A percentile compares a stretch with the other conserved stretches of the same genome.
Evolutionary conservation across 352 stramenopile species (phyloP).

Genomic region (Pythium chondricola): DNA sequence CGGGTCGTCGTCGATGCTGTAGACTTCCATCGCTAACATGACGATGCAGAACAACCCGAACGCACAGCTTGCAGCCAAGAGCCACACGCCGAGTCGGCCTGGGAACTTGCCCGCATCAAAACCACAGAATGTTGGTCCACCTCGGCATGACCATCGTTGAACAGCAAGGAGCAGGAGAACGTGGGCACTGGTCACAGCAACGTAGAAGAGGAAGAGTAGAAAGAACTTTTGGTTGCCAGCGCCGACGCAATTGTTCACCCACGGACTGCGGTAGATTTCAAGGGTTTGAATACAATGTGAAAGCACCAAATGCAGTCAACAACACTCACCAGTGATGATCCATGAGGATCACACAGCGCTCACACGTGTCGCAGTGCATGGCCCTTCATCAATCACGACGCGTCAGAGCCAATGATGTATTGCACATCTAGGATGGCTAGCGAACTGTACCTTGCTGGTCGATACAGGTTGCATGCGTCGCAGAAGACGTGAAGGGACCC

Average conservation of each 20-base stretch:
- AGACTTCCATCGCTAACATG: conserved; percentile 79
- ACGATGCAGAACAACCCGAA: conserved; percentile 74
- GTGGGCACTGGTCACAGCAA: conserved; percentile 50
- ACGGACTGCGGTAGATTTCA: conserved; percentile 53
- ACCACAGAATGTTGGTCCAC: conserved; percentile 36
- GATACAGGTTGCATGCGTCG: conserved; percentile 74
- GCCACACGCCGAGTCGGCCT: conserved; percentile 54
- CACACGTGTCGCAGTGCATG: conserved; percentile 70
- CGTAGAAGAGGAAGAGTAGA: conserved; percentile 75
- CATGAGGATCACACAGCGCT: conserved; percentile 71
- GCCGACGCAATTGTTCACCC: conserved; percentile 85
- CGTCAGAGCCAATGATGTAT: background rate
- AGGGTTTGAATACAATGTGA: background rate
- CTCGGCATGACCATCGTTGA: conserved; percentile 42
- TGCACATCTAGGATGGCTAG: background rate
- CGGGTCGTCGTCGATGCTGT: conserved; percentile 58
- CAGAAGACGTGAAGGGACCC: conserved; percentile 74
- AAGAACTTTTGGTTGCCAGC: conserved; percentile 81
- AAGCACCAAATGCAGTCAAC: background rate
- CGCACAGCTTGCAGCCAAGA: conserved; percentile 53
- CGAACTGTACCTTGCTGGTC: conserved; percentile 44
- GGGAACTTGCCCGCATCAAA: conserved; percentile 55
- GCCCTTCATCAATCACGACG: conserved; percentile 28
- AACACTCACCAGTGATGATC: conserved; percentile 77
- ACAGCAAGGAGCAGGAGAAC: conserved; percentile 42